Evolutionary conservation across 163 green algal genomes (phyloP).

Genomic region (Prototheca stagnorum): DNA sequence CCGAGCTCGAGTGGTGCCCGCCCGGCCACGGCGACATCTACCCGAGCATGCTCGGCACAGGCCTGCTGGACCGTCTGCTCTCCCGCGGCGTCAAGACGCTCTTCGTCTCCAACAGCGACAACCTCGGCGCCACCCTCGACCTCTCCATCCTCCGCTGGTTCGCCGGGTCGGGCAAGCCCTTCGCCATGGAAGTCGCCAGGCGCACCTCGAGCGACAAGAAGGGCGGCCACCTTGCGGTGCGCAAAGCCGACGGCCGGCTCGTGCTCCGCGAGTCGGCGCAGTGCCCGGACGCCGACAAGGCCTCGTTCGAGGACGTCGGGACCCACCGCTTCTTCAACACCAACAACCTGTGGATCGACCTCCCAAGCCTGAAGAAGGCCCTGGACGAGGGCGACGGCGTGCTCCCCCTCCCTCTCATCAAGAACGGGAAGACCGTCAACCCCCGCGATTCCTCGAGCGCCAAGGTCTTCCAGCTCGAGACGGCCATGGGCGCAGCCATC

Average conservation of each 20-base stretch:
- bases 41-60: constrained; percentile 66
- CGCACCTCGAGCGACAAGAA: constrained; percentile 84
- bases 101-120: constrained; percentile 66
- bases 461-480: constrained; percentile 84
- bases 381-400: constrained; percentile 41
- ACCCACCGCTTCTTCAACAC: constrained; percentile 88
- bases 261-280: constrained; percentile 75
- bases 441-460: constrained; percentile 43
- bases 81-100: constrained; percentile 44
- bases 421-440: constrained; percentile 93
- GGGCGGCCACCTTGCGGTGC: constrained; percentile 70
- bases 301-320: constrained; percentile 31
- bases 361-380: constrained; percentile 42
- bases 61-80: constrained; percentile 66
- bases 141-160: constrained; percentile 76
- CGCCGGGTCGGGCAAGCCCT: constrained; percentile 48
- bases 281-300: constrained; percentile 75
- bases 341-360: constrained; percentile 90
- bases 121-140: constrained; percentile 81
- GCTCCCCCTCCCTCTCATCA: constrained; percentile 75
- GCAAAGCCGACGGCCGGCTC: constrained; percentile 53
- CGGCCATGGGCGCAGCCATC: constrained; percentile 79
- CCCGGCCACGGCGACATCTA: constrained; percentile 92
- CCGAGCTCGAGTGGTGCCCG: constrained; percentile 71
- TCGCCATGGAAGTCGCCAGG: constrained; percentile 76